Evolutionary conservation across 2,329 filamentous ascomycete species (phyloP), one percentile per base, ranked within the genome.

Genomic region (Monilinia laxa): DNA sequence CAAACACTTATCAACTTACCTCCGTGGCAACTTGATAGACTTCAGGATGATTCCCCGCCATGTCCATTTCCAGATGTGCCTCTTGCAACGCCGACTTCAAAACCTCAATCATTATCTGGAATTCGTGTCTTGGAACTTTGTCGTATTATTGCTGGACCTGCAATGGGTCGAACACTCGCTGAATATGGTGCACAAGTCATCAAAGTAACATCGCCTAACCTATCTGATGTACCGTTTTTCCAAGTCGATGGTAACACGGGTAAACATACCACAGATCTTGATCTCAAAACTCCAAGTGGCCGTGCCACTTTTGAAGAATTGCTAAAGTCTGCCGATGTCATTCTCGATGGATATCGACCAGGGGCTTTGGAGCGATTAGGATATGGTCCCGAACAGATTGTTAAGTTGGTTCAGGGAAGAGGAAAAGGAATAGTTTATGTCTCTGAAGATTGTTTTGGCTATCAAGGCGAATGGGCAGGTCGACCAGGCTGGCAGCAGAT

Each of bases 181-280:
- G 90, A 91, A 69, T 89, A 92, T 74, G 90, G 90, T 2, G 90
- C 90, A 10, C 84, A 88, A 64, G 89, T 93, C 0, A 81, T 93
- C 70, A 90, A 91, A 72, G 81, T 92, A 56, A 92, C 89, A 3
- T 86, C 85, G 10, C 84, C 87, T 0, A 80, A 85, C 56, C 80
- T 92, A n/a, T 85, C 85, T 5, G 89, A 91, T 68, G 86, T 91
- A 1, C 87, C 88, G 0, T 89, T 89, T 77, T 90, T 90, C 76
- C 88, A 91, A 71, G 83, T 90, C 0, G 89, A 91, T 70, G 85
- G 87, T 16, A 91, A 91, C 74, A 85, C 87, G 73, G 89, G 89
- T 31, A 92, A 92, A 75, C 87, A 88, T 70, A 83, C 87, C 0
- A 81, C 83, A 1, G 85, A 88, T 25, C 78, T 92, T 7, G 83